Percentiles rank a stretch among this genome's conserved stretches.
Conservation (phyloP, 768 basidiomycete species). For the Mycena kentingensis region DNA sequence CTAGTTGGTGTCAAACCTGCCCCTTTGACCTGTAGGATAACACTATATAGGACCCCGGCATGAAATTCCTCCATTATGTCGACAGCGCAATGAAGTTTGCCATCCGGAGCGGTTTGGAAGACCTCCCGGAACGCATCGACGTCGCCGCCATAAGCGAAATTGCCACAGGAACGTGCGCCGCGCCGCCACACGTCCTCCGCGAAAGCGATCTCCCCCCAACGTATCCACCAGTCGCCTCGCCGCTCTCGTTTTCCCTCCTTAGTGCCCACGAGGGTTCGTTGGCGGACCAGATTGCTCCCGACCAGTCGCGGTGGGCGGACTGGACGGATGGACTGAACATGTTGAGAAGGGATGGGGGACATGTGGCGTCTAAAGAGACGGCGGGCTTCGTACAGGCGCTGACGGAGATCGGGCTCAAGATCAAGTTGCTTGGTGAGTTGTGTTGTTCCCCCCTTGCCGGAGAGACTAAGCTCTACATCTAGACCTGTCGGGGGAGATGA, state of each 20-base stretch:
- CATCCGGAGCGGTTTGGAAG: constrained; percentile 79
- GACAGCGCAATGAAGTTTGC: constrained; percentile 80
- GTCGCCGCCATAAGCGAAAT: constrained; percentile 79
- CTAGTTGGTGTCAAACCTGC: constrained; percentile 50
- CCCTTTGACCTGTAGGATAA: constrained; percentile 2
- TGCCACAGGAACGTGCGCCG: constrained; percentile 69
- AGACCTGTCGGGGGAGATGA: constrained; percentile 89
- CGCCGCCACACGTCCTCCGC: constrained; percentile 64
- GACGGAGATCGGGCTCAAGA: constrained; percentile 90
- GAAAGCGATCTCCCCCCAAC: constrained; percentile 60
- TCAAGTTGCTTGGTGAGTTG: constrained; percentile 77
- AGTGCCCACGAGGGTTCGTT: constrained; percentile 69
- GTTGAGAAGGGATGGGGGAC: constrained; percentile 78
- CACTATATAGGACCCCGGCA: constrained; percentile 64
- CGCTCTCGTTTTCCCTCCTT: constrained; percentile 76
- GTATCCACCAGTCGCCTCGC: constrained; percentile 57
- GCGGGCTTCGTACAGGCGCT: constrained; percentile 83
- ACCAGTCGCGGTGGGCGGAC: constrained; percentile 83
- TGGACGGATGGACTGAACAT: constrained; percentile 95
- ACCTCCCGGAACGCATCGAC: constrained; percentile 86
- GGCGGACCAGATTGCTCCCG: constrained; percentile 77
- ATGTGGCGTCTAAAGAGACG: constrained; percentile 83
- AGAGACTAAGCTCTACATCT: constrained; percentile 6
- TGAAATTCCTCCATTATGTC: constrained; percentile 83
- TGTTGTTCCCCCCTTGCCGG: neutral